phyloP scores from a whole-genome alignment of 257 asterid genomes.

The Echites panduratus region DNA sequence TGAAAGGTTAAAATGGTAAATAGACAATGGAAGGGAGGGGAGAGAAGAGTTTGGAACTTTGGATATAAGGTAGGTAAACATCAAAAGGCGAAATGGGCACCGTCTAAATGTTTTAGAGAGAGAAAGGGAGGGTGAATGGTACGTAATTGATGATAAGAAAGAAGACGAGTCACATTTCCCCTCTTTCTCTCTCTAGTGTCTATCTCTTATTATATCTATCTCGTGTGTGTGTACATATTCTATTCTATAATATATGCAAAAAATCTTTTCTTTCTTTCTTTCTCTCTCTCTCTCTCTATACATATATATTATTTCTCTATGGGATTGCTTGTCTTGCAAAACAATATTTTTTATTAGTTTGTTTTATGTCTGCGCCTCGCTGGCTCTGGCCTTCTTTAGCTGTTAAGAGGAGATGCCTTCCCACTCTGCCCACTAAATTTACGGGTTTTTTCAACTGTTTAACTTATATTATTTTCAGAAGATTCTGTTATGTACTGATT shows the following conservation, averaged over 20 bases:
- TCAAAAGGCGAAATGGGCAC: slow-evolving; percentile 43
- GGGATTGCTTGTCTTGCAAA: slow-evolving; percentile 36
- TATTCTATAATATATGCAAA: not conserved
- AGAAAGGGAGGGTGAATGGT: slow-evolving; percentile 31
- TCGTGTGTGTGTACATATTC: slow-evolving; percentile 7
- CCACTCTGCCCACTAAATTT: slow-evolving; percentile 40
- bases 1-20: slow-evolving; percentile 31
- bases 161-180: slow-evolving; percentile 19
- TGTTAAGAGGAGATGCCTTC: slow-evolving; percentile 58
- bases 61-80: slow-evolving; percentile 46
- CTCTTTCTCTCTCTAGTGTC: slow-evolving; percentile 10
- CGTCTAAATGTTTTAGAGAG: slow-evolving; percentile 25
- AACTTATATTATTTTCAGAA: too few relatives aligned
- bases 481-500: too few relatives aligned
- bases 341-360: slow-evolving; percentile 30
- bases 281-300: not conserved
- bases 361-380: slow-evolving; percentile 49
- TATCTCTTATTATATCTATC: slow-evolving; percentile 1
- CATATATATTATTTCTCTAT: not conserved
- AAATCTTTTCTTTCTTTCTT: not conserved
- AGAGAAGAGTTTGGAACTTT: slow-evolving; percentile 14
- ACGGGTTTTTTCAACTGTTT: slow-evolving; percentile 24
- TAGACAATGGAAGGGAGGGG: slow-evolving; percentile 17
- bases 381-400: slow-evolving; percentile 52
- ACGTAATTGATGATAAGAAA: slow-evolving; percentile 44